Evolutionary conservation across 768 basidiomycete species (phyloP).

Genomic region (Sporobolomyces roseus): DNA sequence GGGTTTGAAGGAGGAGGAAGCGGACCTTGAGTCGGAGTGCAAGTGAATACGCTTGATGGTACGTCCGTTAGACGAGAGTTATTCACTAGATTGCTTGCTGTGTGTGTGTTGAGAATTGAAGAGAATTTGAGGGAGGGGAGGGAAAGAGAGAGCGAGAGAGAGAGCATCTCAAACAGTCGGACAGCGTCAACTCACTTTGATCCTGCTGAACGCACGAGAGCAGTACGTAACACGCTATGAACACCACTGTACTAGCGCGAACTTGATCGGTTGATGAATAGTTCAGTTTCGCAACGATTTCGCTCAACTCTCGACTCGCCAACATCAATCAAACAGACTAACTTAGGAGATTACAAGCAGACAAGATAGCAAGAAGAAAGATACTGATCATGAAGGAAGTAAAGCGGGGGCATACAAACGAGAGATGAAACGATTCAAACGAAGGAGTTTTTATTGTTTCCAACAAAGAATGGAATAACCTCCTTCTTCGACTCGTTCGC

Average conservation of each 20-base stretch:
- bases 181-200: too few relatives aligned
- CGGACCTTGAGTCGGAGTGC: constrained; percentile 16
- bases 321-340: too few relatives aligned
- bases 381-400: too few relatives aligned
- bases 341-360: too few relatives aligned
- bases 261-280: too few relatives aligned
- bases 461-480: constrained; percentile 54
- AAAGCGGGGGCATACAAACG: neutral
- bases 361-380: too few relatives aligned
- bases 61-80: constrained; percentile 15
- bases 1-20: constrained; percentile 1
- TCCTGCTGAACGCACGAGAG: too few relatives aligned
- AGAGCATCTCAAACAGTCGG: neutral
- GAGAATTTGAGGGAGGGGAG: neutral
- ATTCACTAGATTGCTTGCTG: neutral
- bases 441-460: neutral
- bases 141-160: neutral
- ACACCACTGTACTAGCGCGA: too few relatives aligned
- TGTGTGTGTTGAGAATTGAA: neutral
- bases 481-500: constrained; percentile 51
- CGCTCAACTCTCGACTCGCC: too few relatives aligned
- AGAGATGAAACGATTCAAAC: neutral
- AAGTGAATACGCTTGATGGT: constrained; percentile 2
- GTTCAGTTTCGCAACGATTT: too few relatives aligned
- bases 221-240: too few relatives aligned